These are phyloP conservation scores for Fusarium odoratissimum DNA, from an alignment of 2,329 filamentous ascomycete species.

Conservation along the genomic window DNA sequence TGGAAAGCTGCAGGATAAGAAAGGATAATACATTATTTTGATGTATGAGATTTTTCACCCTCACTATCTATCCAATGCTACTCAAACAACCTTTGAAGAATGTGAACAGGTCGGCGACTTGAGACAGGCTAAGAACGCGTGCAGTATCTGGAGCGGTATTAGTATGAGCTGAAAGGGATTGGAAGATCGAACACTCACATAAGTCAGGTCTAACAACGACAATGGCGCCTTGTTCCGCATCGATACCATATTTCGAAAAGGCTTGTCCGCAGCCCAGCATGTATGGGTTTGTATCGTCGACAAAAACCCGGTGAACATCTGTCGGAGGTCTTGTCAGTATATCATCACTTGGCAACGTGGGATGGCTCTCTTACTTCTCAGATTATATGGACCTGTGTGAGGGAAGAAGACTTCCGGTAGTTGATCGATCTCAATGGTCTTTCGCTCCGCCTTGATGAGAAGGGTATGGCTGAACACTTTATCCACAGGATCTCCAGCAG, in stretches of 20 bases:
- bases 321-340: background rate
- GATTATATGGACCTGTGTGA: background rate
- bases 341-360: rapidly evolving
- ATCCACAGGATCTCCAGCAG: background rate
- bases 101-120: background rate
- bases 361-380: background rate
- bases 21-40: too few relatives aligned
- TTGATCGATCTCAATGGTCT: background rate
- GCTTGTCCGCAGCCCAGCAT: constrained; percentile 16
- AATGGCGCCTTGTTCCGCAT: constrained; percentile 11
- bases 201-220: constrained; percentile 34
- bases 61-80: background rate
- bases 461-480: constrained; percentile 9
- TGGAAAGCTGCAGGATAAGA: rapidly evolving
- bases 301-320: constrained; percentile 32
- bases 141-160: constrained; percentile 2
- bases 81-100: constrained; percentile 23
- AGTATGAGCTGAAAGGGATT: background rate
- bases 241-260: constrained; percentile 27
- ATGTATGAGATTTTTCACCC: background rate
- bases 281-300: constrained; percentile 31
- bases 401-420: constrained; percentile 33
- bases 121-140: background rate
- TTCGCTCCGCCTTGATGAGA: constrained; percentile 8
- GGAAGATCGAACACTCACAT: constrained; percentile 8